Base-by-base conservation (phyloP, 2,329 filamentous ascomycete genomes). In the Rhynchosporium secalis region DNA sequence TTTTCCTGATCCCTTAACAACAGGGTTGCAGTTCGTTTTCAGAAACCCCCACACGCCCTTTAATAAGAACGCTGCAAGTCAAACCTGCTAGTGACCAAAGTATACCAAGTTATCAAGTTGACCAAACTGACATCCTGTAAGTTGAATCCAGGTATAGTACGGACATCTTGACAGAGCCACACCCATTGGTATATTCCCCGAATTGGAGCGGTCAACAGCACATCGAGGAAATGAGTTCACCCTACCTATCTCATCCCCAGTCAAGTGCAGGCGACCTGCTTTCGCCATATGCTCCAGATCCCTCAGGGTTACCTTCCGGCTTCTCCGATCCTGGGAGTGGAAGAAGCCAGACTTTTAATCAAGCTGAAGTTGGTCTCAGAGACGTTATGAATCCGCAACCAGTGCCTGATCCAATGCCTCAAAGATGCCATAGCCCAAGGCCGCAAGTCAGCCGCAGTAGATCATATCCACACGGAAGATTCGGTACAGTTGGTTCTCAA, bases 381-480 rank as follows among this genome's bases (percentile, higher is more conserved):
- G 52, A 61, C 31, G 33, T 58, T 26, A 58, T 41, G 7, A 56
- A 28, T 26, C 28, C 54, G 2, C 55, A 57, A 3, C 43, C 61
- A 9, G 38, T 29, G 4, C n/a, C 62, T 28, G 28, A 31, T 51
- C 36, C 59, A n/a, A 43, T 31, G 7, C 45, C 10, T 43, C 36
- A 38, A 28, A 38, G 57, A 48, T 47, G 45, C 3, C 28, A 43
- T 26, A 60, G 28, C n/a, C 36, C 55, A 13, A 54, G 62, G n/a
- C 66, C 66, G 26, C 52, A 62, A 29, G 61, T 65, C n/a, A 59
- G 46, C 7, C 54, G 66, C 57, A 66, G 64, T 38, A 64, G 63
- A 46, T 68, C 66, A 12, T 60, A 61, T n/a, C 62, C 64, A 3
- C 49, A 66, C 40, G 58, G 62, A 36, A 58, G 51, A 46, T 56